Evolutionary conservation across 805 yeast genomes (phyloP), one percentile per base, ranked within the genome.

Genomic region (Wickerhamomyces alni): DNA sequence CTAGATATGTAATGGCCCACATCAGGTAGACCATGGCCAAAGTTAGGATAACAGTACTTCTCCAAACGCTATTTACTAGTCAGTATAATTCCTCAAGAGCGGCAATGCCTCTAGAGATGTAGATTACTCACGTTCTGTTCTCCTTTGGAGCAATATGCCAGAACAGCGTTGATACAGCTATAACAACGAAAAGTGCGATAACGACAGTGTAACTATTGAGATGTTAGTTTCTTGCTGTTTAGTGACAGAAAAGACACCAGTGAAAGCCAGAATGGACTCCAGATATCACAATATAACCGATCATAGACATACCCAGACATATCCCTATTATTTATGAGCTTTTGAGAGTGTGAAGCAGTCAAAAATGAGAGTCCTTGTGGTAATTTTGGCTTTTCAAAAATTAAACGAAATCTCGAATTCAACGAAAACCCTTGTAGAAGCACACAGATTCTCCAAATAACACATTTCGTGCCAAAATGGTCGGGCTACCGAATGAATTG

Each of bases 1-100:
- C 72, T 48, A 88, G 69, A 58, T 87, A 88, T 8, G 97, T 88
- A 54, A 88, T 80, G 25, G 96, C 97, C 94, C 94, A 85, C 89
- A 85, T 81, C 56, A 85, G 67, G 60, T 73, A 85, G 66, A 85
- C 80, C 89, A 85, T 80, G 17, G 87, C 73, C 50, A 85, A 60
- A 8, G 86, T 73, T 46, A 85, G 67, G 36, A 80, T 77, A 30
- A 62, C 80, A 17, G 87, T 79, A 48, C 84, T 77, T 65, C 88
- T 74, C 87, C 87, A 77, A 39, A 77, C 82, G 32, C 78, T 72
- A n/a, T n/a, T n/a, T n/a, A n/a, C n/a, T n/a, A n/a, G n/a, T n/a
- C n/a, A n/a, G n/a, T n/a, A n/a, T n/a, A n/a, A n/a, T n/a, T n/a
- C n/a, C n/a, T n/a, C n/a, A n/a, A n/a, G n/a, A n/a, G n/a, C n/a